Conservation (phyloP, 192 early-diverging fungal species). For the Gryganskiella cystojenkinii region DNA sequence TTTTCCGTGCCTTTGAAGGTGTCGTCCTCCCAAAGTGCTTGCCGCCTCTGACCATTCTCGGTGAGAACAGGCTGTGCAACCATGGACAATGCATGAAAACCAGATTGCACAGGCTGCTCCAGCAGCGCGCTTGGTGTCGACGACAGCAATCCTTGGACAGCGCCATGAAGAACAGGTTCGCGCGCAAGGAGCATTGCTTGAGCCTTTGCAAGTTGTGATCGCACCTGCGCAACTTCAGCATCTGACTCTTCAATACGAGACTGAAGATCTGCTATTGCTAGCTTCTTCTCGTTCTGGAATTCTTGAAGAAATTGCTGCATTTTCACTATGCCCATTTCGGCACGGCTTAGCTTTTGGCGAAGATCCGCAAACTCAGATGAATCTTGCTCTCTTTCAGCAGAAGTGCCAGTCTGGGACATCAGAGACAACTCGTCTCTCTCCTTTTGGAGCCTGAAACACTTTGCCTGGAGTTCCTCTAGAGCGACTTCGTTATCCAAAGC, state of each 20-base stretch:
- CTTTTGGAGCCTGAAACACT: too few relatives aligned
- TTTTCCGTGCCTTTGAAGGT: slow-evolving; percentile 30
- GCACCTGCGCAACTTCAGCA: slow-evolving; percentile 4
- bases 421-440: background rate
- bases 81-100: background rate
- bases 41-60: background rate
- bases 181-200: slow-evolving; percentile 32
- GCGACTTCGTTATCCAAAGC: background rate
- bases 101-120: background rate
- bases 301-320: slow-evolving; percentile 44
- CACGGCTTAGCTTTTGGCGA: slow-evolving; percentile 7
- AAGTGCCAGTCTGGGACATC: background rate
- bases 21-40: slow-evolving; percentile 2
- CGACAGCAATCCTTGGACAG: background rate
- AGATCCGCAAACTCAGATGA: background rate
- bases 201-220: slow-evolving; percentile 34
- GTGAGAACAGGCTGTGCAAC: background rate
- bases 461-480: too few relatives aligned
- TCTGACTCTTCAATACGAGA: slow-evolving; percentile 24
- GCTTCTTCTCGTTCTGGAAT: slow-evolving; percentile 43
- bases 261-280: slow-evolving; percentile 24
- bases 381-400: background rate
- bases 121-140: background rate
- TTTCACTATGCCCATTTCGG: slow-evolving; percentile 26
- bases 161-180: background rate